phyloP scores from a whole-genome alignment of 257 asterid species.

The Solanum neorickii region DNA sequence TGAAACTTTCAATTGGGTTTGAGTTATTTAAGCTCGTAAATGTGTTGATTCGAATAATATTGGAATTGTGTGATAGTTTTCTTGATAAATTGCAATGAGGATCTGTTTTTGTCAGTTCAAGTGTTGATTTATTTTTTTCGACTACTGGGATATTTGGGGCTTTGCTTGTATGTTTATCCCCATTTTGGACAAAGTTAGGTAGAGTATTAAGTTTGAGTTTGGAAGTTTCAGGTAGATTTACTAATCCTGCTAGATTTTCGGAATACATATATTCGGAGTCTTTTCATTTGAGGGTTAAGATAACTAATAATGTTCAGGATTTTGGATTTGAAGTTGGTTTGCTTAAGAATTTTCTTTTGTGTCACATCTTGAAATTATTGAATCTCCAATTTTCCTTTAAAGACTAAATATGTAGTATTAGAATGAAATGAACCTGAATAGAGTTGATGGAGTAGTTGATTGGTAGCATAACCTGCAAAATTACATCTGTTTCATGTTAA shows the following conservation, averaged over 20 bases:
- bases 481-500: not conserved
- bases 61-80: not conserved
- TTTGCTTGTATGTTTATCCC: not conserved
- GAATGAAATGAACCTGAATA: not conserved
- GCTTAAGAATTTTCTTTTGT: not conserved
- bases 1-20: not conserved
- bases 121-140: not conserved
- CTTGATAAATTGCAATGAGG: not conserved
- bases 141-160: not conserved
- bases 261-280: not conserved
- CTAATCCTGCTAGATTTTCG: not conserved
- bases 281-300: not conserved
- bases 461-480: not conserved
- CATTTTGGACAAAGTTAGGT: not conserved
- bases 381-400: not conserved
- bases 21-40: not conserved
- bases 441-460: not conserved
- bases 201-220: not conserved
- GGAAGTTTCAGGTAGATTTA: not conserved
- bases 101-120: not conserved
- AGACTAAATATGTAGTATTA: not conserved
- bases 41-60: not conserved
- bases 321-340: not conserved
- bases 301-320: not conserved
- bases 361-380: not conserved